Percentiles rank a stretch among this genome's conserved stretches.
These are phyloP conservation scores for Annulohypoxylon bovei DNA, from an alignment of 495 filamentous ascomycete species.

Conservation along the genomic window DNA sequence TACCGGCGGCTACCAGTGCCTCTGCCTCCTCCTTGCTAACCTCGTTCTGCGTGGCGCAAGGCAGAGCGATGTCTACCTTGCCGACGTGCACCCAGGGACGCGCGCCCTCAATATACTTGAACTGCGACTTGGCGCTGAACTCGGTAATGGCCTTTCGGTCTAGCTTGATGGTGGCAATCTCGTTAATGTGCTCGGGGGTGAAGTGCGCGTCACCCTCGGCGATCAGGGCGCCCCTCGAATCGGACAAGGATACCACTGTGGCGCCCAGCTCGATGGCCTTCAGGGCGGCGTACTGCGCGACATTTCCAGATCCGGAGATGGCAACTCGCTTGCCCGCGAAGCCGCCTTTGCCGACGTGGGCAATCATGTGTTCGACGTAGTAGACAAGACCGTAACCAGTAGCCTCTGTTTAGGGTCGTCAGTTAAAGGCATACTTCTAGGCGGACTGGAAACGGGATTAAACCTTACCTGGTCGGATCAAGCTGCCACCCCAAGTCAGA, in stretches of 20 bases:
- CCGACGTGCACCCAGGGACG: slow-evolving; percentile 91
- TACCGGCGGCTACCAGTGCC: slow-evolving; percentile 78
- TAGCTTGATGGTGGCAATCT: slow-evolving; percentile 86
- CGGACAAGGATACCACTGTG: slow-evolving; percentile 91
- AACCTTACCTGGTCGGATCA: slow-evolving; percentile 79
- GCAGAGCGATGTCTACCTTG: slow-evolving; percentile 90
- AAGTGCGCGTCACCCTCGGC: slow-evolving; percentile 72
- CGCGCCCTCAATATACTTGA: slow-evolving; percentile 88
- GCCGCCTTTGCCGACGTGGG: slow-evolving; percentile 84
- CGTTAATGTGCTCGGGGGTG: slow-evolving; percentile 77
- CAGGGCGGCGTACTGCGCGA: slow-evolving; percentile 96
- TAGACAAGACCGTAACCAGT: slow-evolving; percentile 98
- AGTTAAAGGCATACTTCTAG: slow-evolving; percentile 1
- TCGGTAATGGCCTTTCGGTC: slow-evolving; percentile 81
- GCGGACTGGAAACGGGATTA: neutral
- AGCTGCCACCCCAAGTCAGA: slow-evolving; percentile 86
- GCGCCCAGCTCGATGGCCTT: slow-evolving; percentile 97
- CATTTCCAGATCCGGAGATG: slow-evolving; percentile 97
- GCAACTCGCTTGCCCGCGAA: slow-evolving; percentile 94
- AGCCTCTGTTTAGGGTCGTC: slow-evolving; percentile 66
- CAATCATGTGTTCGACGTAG: slow-evolving; percentile 97
- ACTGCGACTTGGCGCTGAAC: slow-evolving; percentile 63
- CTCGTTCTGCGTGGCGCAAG: slow-evolving; percentile 97
- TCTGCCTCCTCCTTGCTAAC: slow-evolving; percentile 89
- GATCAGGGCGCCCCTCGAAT: slow-evolving; percentile 86